phyloP scores from a whole-genome alignment of 306 rosid species.

The Delonix regia region DNA sequence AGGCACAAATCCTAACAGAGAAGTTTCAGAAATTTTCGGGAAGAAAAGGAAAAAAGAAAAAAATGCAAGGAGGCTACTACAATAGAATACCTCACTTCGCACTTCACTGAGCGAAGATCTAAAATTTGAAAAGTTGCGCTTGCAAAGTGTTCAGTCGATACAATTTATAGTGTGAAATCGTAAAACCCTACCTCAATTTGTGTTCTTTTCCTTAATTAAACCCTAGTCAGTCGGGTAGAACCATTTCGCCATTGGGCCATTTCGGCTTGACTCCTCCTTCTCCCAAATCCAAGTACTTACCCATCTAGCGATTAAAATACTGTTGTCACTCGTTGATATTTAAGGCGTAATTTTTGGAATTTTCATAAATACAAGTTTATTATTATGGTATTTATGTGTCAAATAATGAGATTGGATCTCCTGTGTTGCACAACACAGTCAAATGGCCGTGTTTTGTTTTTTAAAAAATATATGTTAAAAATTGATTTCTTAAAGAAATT shows the following conservation, averaged over 20 bases:
- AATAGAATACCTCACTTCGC: background rate
- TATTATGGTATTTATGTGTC: no score
- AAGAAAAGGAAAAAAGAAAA: background rate
- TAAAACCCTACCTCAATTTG: constrained; percentile 38
- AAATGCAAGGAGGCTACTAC: background rate
- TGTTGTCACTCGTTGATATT: no score
- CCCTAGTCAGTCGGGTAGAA: constrained; percentile 7
- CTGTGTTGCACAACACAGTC: no score
- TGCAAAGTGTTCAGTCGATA: background rate
- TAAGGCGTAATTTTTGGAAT: background rate
- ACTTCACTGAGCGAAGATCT: constrained; percentile 10
- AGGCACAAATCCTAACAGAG: background rate
- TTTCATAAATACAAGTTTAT: no score
- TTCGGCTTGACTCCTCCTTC: background rate
- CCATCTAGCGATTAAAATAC: background rate
- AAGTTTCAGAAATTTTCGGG: background rate
- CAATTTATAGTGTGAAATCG: constrained; percentile 30
- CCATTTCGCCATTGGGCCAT: constrained; percentile 13
- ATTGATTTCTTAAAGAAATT: no score
- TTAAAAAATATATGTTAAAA: no score
- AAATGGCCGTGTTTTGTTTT: no score
- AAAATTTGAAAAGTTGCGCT: background rate
- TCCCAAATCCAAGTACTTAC: background rate
- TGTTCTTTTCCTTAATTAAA: background rate
- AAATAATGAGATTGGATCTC: no score